A percentile compares a stretch with the other conserved stretches of the same genome.
Evolutionary conservation across 345 rosid genomes (phyloP).

Genomic region (Erodium maritimum): DNA sequence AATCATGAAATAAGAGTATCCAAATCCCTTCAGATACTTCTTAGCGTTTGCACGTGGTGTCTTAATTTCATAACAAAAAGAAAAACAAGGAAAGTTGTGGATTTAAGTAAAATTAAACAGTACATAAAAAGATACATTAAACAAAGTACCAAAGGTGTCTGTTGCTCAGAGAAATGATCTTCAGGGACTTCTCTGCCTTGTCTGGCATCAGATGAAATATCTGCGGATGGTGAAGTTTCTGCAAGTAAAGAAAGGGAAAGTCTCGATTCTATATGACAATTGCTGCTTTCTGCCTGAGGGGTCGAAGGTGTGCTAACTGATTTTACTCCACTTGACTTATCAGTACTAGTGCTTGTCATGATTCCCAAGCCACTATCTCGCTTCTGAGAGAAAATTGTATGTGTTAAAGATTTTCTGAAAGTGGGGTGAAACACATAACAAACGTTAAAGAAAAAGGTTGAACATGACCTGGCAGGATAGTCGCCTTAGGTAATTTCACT

Average conservation of each 20-base stretch:
- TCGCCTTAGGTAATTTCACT: background rate
- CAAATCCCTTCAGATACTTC: background rate
- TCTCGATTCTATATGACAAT: constrained; percentile 63
- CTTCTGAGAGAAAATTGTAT: constrained; percentile 37
- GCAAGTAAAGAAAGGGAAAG: constrained; percentile 44
- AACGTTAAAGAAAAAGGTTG: background rate
- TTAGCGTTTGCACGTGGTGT: background rate
- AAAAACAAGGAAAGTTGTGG: background rate
- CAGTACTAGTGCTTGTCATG: constrained; percentile 52
- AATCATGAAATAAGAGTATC: background rate
- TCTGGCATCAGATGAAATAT: constrained; percentile 49
- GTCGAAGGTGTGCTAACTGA: constrained; percentile 90
- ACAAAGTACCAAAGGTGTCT: constrained; percentile 55
- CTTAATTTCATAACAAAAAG: background rate
- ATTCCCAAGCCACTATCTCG: constrained; percentile 58
- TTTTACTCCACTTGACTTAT: constrained; percentile 82
- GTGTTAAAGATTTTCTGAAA: background rate
- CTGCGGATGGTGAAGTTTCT: constrained; percentile 68
- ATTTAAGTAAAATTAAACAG: background rate
- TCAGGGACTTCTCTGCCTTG: constrained; percentile 58
- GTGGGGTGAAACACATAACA: background rate
- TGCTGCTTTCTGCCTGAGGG: constrained; percentile 72
- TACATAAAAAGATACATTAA: background rate
- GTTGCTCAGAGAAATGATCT: constrained; percentile 55
- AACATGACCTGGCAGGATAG: background rate